Base-by-base conservation (phyloP, 108 stramenopile genomes). In the Stephanodiscus triporus region DNA sequence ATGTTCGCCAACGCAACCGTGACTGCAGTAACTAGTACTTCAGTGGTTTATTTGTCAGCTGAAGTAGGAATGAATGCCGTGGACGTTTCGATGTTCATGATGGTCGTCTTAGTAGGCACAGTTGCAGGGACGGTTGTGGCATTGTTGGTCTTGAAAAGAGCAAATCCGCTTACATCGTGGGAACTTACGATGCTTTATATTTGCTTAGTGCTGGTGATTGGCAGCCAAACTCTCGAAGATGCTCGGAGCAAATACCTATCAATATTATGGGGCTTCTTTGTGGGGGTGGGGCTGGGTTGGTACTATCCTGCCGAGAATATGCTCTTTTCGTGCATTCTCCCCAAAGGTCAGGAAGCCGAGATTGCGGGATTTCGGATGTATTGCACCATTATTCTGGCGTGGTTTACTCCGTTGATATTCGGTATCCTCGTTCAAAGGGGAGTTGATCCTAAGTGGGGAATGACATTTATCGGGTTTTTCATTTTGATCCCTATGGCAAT, bases 251-350 rank as follows among this genome's bases (percentile, higher is more conserved):
- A 71, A 53, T 42, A 66, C 30, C 42, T 66, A 20, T 54, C 72
- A 6, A 27, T 64, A 23, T 38, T 72, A 7, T 72, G 70, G 78
- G 73, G 55, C 13, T 51, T 43, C 24, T 58, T 79, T 17, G 67
- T 73, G 13, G 64, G 53, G 20, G 19, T 73, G 13, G 62, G 51
- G 23, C 43, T 67, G 4, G 53, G 67, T 8, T 68, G 88, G 86
- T 89, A 85, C 49, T 87, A 87, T 68, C 83, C 85, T 4, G 66
- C 76, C 13, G 83, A 89, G 47, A 84, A 82, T 70, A 73, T 85
- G 13, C 82, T 77, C 27, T 83, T 83, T 27, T 83, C 81, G 7
- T 59, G 71, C 48, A 40, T 62, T 20, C 48, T 88, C 9, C 88
- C 88, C 6, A 75, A 73, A 51, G 85, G 84, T 20, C 81, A 82